Evolutionary conservation across 805 yeast species (phyloP).

Genomic region (Barnettozyma botsteinii): DNA sequence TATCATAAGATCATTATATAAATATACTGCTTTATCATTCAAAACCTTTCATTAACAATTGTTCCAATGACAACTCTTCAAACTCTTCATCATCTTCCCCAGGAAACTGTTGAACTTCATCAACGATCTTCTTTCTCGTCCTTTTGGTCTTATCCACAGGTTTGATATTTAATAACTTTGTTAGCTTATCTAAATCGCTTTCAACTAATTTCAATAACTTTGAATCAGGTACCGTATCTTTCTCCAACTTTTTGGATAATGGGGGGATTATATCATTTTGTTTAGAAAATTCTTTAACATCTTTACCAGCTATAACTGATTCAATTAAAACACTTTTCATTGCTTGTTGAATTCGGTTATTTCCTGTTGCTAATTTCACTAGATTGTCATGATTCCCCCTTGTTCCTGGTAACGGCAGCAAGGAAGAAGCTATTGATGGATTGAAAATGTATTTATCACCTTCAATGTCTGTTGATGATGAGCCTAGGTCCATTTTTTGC

Average conservation of each 20-base stretch:
- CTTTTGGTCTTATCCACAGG: constrained; percentile 15
- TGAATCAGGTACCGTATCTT: constrained; percentile 17
- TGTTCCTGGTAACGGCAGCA: constrained; percentile 11
- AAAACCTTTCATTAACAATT: constrained; percentile 8
- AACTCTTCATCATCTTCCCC: constrained; percentile 11
- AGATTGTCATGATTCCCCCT: constrained; percentile 20
- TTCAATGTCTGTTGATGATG: constrained; percentile 22
- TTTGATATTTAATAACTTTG: constrained; percentile 18
- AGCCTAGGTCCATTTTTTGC: constrained; percentile 38
- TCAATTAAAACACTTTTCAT: constrained; percentile 15
- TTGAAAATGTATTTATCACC: constrained; percentile 17
- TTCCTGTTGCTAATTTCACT: constrained; percentile 21
- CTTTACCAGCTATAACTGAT: constrained; percentile 2
- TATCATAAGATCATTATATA: no score
- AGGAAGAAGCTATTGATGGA: constrained; percentile 13
- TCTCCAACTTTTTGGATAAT: constrained; percentile 20
- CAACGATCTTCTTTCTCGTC: constrained; percentile 6
- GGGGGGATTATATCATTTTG: constrained; percentile 24
- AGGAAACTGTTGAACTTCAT: constrained; percentile 8
- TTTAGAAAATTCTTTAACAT: constrained; percentile 12
- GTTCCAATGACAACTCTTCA: constrained; percentile 13
- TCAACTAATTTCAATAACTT: constrained; percentile 9
- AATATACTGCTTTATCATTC: neutral
- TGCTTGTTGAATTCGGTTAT: constrained; percentile 20
- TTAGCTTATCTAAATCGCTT: constrained; percentile 12